Conservation (phyloP, 371 early-diverging fungal genomes). For the Mucor mucedo region DNA sequence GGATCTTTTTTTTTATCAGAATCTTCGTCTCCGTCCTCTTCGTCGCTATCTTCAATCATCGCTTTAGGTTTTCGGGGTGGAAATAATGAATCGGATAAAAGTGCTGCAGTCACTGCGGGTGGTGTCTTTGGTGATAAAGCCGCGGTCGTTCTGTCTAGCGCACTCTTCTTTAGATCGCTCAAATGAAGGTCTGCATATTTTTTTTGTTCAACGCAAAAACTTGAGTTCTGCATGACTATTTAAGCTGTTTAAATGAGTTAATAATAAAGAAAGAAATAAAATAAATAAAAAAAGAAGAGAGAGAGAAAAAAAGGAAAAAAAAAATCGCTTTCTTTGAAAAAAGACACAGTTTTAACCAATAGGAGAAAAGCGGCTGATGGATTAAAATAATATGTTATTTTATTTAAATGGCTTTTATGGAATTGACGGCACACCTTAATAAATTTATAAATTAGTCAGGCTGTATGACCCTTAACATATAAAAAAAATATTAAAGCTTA, state of each 20-base stretch:
- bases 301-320: slow-evolving; percentile 3
- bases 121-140: slow-evolving; percentile 31
- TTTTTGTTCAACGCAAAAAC: slow-evolving; percentile 6
- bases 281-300: background rate
- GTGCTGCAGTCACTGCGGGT: slow-evolving; percentile 36
- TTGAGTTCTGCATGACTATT: slow-evolving; percentile 22
- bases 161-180: slow-evolving; percentile 9
- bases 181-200: slow-evolving; percentile 15
- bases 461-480: background rate
- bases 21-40: slow-evolving; percentile 25
- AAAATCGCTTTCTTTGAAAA: background rate
- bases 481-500: slow-evolving; percentile 42
- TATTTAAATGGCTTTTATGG: slow-evolving; percentile 12
- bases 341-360: slow-evolving; percentile 1
- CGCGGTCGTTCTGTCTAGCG: slow-evolving; percentile 5
- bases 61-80: slow-evolving; percentile 34
- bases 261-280: slow-evolving; percentile 7
- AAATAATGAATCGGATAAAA: slow-evolving; percentile 35
- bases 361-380: too few species aligned
- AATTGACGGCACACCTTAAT: slow-evolving; percentile 32
- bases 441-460: background rate
- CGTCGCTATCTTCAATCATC: slow-evolving; percentile 36
- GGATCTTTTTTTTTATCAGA: slow-evolving; percentile 54
- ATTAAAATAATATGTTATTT: background rate
- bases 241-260: background rate